phyloP scores from a whole-genome alignment of 331 rosid genomes.

The Malus hybrid region DNA sequence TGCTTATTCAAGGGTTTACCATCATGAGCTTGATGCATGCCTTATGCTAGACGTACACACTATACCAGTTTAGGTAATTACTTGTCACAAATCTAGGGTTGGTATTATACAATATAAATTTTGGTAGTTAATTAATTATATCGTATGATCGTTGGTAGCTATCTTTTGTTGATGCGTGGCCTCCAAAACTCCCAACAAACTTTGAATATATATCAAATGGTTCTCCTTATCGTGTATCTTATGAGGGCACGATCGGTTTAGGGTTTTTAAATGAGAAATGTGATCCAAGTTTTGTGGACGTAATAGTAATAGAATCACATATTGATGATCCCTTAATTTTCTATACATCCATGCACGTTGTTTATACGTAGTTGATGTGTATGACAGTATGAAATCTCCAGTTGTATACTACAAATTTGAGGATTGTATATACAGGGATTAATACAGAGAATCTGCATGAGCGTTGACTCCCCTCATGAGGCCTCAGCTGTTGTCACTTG shows the following conservation, averaged over 20 bases:
- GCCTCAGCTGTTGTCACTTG: background rate
- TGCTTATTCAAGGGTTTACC: background rate
- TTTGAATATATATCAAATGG: conserved; percentile 34
- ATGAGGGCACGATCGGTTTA: background rate
- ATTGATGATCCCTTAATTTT: background rate
- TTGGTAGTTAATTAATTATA: background rate
- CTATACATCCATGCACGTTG: background rate
- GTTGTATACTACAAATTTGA: background rate
- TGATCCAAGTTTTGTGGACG: background rate
- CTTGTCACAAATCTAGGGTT: conserved; percentile 26
- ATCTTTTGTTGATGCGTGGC: conserved; percentile 17
- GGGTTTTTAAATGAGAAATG: background rate
- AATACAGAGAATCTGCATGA: background rate
- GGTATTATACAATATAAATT: background rate
- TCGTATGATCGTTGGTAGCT: background rate
- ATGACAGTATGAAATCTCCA: background rate
- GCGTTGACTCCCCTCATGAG: background rate
- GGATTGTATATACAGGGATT: background rate
- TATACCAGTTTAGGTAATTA: conserved; percentile 24
- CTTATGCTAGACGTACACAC: background rate
- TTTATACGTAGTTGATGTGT: background rate
- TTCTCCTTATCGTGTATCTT: background rate
- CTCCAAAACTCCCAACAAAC: conserved; percentile 57
- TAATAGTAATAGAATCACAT: background rate
- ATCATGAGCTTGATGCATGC: conserved; percentile 9